Evolutionary conservation across 805 yeast species (phyloP), one percentile per base, ranked within the genome.

Genomic region (Candida caryicola): DNA sequence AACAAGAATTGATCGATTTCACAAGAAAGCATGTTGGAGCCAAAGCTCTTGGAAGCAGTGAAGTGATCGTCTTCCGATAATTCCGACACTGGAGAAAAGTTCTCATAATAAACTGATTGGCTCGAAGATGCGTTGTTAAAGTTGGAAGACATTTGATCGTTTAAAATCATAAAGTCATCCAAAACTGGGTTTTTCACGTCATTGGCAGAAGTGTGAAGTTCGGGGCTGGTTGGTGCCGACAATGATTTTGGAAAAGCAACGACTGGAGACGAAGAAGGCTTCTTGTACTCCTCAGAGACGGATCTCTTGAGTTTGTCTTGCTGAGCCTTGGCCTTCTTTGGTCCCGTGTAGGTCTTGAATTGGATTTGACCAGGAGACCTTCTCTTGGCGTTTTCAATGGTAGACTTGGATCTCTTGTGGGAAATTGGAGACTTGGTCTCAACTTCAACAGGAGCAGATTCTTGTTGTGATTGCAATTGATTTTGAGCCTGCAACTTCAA

Each of bases 291-390:
- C 32, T 58, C 66, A 19, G 63, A 57, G 27, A 41, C 52, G 5
- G 60, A 45, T 21, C 53, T 49, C 36, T 52, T 49, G 31, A 54
- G 62, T 37, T 45, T 50, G 29, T 43, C 40, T 17, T 45, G 39
- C 33, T 45, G 34, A 39, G 52, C 38, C 52, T 50, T 49, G 35
- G 40, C 42, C 39, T 43, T 41, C 36, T 43, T 47, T 17, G 64
- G 65, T 6, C 61, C 64, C 17, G 47, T 57, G 52, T 60, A 60
- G 4, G 55, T 49, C 37, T 59, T 60, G 52, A 59, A 58, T 36
- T 57, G 63, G 33, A 57, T 47, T 30, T 50, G 48, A 3, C 48
- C 45, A 19, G 37, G 49, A 33, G 49, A 46, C 10, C 51, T 49
- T 41, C 53, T 46, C 31, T 50, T 51, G 33, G 48, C 33, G 28